Evolutionary conservation across 495 filamentous ascomycete genomes (phyloP).

Genomic region (Aspergillus bridgeri): DNA sequence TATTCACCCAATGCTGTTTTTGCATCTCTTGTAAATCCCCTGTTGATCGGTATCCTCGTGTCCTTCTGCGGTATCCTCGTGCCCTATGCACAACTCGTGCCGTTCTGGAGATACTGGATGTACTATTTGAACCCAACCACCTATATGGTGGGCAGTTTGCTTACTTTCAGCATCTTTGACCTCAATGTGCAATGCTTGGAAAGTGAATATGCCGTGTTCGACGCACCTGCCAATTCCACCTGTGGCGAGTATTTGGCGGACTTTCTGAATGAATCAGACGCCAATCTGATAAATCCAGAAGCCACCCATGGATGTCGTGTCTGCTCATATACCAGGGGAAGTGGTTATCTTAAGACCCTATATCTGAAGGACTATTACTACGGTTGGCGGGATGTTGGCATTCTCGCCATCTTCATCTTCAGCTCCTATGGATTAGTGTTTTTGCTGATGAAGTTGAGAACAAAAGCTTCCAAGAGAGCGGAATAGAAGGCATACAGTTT

Average conservation of each 20-base stretch:
- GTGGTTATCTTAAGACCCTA: slow-evolving; percentile 34
- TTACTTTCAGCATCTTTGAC: not conserved
- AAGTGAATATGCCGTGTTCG: not conserved
- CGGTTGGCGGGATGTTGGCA: not conserved
- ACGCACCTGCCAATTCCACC: not conserved
- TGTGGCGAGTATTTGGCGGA: not conserved
- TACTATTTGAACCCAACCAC: slow-evolving; percentile 58
- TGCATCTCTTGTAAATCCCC: slow-evolving; percentile 51
- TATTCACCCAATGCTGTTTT: slow-evolving; percentile 54
- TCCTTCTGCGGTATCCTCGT: slow-evolving; percentile 50
- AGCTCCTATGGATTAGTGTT: not conserved
- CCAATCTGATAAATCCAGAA: slow-evolving; percentile 47
- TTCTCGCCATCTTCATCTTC: not conserved
- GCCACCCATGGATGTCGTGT: slow-evolving; percentile 52
- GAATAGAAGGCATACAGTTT: not conserved
- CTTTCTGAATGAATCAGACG: slow-evolving; percentile 50
- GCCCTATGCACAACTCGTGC: slow-evolving; percentile 41
- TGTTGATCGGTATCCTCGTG: slow-evolving; percentile 28
- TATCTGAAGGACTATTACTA: slow-evolving; percentile 29
- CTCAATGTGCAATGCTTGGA: not conserved
- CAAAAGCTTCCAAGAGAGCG: not conserved
- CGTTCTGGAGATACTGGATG: slow-evolving; percentile 67
- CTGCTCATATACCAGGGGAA: slow-evolving; percentile 44
- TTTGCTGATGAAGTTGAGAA: not conserved
- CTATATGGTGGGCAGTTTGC: not conserved